Percentiles rank a stretch among this genome's conserved stretches.
phyloP scores from a whole-genome alignment of 352 stramenopile species.

The Phytophthora tubulina region DNA sequence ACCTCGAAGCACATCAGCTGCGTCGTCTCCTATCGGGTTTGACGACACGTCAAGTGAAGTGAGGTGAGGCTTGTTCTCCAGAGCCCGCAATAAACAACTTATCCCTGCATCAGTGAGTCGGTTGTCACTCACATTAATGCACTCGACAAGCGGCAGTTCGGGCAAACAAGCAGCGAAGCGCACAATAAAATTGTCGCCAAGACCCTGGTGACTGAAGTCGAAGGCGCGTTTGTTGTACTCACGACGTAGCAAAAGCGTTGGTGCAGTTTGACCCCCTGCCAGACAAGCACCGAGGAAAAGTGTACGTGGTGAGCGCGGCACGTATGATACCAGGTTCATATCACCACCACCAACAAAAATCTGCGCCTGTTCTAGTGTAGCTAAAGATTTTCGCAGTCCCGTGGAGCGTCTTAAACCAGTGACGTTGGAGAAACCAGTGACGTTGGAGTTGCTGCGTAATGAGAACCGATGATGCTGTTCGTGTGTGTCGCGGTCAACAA shows the following conservation, averaged over 20 bases:
- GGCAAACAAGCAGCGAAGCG: slow-evolving; percentile 70
- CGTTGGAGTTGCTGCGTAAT: slow-evolving; percentile 23
- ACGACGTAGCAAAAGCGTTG: slow-evolving; percentile 60
- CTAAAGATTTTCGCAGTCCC: slow-evolving; percentile 19
- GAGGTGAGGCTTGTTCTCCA: slow-evolving; percentile 78
- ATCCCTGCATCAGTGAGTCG: slow-evolving; percentile 62
- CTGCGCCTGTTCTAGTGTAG: slow-evolving; percentile 31
- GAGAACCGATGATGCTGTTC: slow-evolving; percentile 27
- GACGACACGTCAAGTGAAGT: slow-evolving; percentile 69
- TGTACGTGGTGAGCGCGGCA: slow-evolving; percentile 56
- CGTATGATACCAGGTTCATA: slow-evolving; percentile 26
- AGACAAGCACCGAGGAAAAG: slow-evolving; percentile 64
- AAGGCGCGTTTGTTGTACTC: slow-evolving; percentile 50
- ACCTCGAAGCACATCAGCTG: slow-evolving; percentile 54
- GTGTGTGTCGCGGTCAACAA: slow-evolving; percentile 42
- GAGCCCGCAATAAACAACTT: slow-evolving; percentile 56
- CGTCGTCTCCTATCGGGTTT: slow-evolving; percentile 62
- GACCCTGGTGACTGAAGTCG: slow-evolving; percentile 71
- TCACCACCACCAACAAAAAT: slow-evolving; percentile 19
- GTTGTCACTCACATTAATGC: slow-evolving; percentile 74
- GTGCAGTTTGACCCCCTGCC: slow-evolving; percentile 50
- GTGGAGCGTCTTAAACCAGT: slow-evolving; percentile 9
- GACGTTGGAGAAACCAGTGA: not conserved
- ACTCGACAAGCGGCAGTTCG: slow-evolving; percentile 69
- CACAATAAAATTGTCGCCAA: slow-evolving; percentile 69